Base-by-base conservation (phyloP, 768 basidiomycete genomes). In the Erythrobasidium yunnanense region DNA sequence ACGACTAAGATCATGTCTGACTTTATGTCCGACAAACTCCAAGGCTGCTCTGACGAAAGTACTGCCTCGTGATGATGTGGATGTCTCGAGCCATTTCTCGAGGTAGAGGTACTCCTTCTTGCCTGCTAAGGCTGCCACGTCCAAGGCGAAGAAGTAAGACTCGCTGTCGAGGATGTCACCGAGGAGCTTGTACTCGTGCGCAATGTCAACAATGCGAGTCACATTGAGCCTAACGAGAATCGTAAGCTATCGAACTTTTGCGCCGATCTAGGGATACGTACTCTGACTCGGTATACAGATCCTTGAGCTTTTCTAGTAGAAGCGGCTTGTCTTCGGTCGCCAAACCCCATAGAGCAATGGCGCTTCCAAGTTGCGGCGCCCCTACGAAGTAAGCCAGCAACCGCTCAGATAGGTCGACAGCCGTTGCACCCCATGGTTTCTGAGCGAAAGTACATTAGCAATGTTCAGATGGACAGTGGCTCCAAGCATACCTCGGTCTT, bases 61-160 rank as follows among this genome's bases (percentile, higher is more conserved):
- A 29, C 81, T 81, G 6, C 89, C 90, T 68, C 92, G 87, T 52
- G 81, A 79, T 22, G 83, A 79, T 20, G 92, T 87, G 72, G 90
- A 87, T 75, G 90, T 88, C 15, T 87, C 84, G 17, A 97, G 80
- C 92, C 93, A 99, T 77, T 93, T 92, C 77, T 95, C 92, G 49
- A 99, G 80, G 72, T 99, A 91, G 72, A 97, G 80, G 73, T 91
- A 89, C 76, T 96, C 93, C 71, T 90, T 80, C 45, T 90, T 85
- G 34, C 89, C 90, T 13, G 95, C 93, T 46, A 95, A 78, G 2
- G 91, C 87, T 23, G 95, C 95, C 55, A 96, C 86, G 75, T 99
- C 95, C 47, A 97, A 82, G 1, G 90, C 86, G 72, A 97, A 89
- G 7, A 29, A 22, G 34, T 6, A 83, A 83, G 71, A 88, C 4